phyloP scores from a whole-genome alignment of 331 rosid species.

The Saraca asoca region DNA sequence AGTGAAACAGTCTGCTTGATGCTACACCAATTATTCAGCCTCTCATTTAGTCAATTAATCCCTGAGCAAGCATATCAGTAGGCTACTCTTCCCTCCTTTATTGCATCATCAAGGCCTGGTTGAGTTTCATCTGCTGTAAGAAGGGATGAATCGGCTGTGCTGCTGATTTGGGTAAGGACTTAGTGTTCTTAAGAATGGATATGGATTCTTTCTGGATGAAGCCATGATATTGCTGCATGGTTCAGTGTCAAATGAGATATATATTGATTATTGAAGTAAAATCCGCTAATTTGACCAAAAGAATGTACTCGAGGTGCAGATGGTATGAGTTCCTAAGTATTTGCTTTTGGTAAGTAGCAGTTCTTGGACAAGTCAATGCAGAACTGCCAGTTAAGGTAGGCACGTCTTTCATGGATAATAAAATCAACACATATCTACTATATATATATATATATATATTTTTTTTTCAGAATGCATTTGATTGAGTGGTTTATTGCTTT shows the following conservation, averaged over 20 bases:
- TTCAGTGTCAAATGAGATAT: conserved; percentile 21
- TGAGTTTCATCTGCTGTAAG: conserved; percentile 6
- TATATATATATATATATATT: too few species aligned
- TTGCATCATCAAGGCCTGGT: conserved; percentile 32
- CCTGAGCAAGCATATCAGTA: not conserved
- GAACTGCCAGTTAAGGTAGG: conserved; percentile 68
- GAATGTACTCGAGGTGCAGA: conserved; percentile 32
- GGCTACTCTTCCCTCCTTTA: conserved; percentile 7
- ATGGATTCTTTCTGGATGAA: conserved; percentile 19
- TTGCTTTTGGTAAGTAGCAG: conserved; percentile 57
- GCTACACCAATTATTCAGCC: not conserved
- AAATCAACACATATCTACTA: conserved; percentile 44
- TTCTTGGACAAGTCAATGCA: conserved; percentile 45
- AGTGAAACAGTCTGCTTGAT: conserved; percentile 1
- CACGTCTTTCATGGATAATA: conserved; percentile 49
- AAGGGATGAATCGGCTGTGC: conserved; percentile 23
- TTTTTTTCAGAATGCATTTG: conserved; percentile 56
- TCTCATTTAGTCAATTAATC: not conserved
- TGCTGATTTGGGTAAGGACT: conserved; percentile 2
- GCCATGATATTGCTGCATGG: not conserved
- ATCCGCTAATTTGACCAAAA: conserved; percentile 13
- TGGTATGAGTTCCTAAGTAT: conserved; percentile 29
- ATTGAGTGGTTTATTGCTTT: conserved; percentile 78
- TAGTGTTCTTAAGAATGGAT: conserved; percentile 15
- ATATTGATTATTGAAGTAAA: conserved; percentile 1